A percentile compares a stretch with the other conserved stretches of the same genome.
phyloP scores from a whole-genome alignment of 768 basidiomycete species.

The Pholiota conissans region DNA sequence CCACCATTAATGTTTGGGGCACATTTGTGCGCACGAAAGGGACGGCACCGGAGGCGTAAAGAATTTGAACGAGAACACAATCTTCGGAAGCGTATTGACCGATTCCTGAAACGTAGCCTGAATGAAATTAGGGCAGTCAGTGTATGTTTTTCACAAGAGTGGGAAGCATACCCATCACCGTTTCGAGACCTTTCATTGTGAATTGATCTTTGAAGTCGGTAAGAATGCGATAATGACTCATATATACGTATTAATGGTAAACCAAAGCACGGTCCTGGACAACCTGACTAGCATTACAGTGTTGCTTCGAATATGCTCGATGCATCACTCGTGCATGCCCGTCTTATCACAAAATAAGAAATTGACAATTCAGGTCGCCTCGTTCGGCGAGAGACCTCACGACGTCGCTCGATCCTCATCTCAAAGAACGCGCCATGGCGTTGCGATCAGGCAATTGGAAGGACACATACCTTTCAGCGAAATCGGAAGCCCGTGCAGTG shows the following conservation, averaged over 20 bases:
- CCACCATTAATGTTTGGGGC: constrained; percentile 74
- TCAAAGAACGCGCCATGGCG: no score
- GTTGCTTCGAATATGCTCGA: no score
- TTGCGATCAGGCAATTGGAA: no score
- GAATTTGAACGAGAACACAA: constrained; percentile 62
- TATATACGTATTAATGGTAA: no score
- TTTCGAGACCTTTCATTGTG: constrained; percentile 66
- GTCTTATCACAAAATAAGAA: no score
- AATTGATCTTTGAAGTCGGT: constrained; percentile 66
- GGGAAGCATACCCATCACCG: constrained; percentile 55
- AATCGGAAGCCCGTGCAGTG: constrained; percentile 59
- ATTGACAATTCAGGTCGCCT: no score
- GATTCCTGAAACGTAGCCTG: constrained; percentile 77
- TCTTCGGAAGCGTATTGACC: constrained; percentile 60
- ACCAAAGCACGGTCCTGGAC: no score
- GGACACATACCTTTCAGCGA: constrained; percentile 15
- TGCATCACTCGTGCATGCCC: no score
- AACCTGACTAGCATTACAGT: no score
- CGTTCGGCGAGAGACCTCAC: no score
- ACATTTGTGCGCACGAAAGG: constrained; percentile 73
- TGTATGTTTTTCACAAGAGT: background rate
- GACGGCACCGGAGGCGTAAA: constrained; percentile 66
- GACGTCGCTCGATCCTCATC: no score
- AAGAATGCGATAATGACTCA: no score
- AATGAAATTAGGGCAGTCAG: background rate